Base-by-base conservation (phyloP, 2,329 filamentous ascomycete species). In the Aspergillus viridinutans region DNA sequence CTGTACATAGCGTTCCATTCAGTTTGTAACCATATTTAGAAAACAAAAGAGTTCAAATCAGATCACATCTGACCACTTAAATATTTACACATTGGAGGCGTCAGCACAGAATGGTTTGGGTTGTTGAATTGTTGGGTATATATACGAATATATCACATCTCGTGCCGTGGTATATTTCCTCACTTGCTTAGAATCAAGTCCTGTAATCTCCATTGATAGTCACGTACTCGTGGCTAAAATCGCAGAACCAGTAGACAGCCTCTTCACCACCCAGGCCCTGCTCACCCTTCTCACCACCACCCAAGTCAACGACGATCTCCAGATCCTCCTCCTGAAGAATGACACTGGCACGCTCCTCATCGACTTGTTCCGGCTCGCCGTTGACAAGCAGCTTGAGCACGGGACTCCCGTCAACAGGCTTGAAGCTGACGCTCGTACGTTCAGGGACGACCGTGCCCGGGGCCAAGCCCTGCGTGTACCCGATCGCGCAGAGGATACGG, bases 401-500 rank as follows among this genome's bases (percentile, higher is more conserved):
- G 49, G 78, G 77, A 54, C 79, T 83, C 0, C 81, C 83, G 61
- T 85, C 82, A 0, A 79, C 74, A 1, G 85, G 85, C 8, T 85
- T 75, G 69, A 88, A 87, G 63, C 79, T 82, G 6, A 87, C 84
- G 61, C 79, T 84, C 7, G 84, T 87, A 49, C 78, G 76, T 51
- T 79, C 73, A 1, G 84, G 83, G 1, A 81, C 72, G 21, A 87
- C 77, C 9, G 74, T 74, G 0, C 72, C 74, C 1, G 68, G 64
- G 35, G 54, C 76, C 66, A 82, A 73, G 65, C 74, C 74, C 58
- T 82, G 81, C 0, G 83, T 80, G 72, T 97, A 97, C 3, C 94
- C 94, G 4, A 92, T 92, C 0, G 94, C 93, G 73, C 94, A 97
- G 28, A 97, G 83, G 61, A 99, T 96, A 54, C 94, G 91, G 35